phyloP scores from a whole-genome alignment of 1,284 basidiomycete genomes.

The Ustilago vetiveriae region DNA sequence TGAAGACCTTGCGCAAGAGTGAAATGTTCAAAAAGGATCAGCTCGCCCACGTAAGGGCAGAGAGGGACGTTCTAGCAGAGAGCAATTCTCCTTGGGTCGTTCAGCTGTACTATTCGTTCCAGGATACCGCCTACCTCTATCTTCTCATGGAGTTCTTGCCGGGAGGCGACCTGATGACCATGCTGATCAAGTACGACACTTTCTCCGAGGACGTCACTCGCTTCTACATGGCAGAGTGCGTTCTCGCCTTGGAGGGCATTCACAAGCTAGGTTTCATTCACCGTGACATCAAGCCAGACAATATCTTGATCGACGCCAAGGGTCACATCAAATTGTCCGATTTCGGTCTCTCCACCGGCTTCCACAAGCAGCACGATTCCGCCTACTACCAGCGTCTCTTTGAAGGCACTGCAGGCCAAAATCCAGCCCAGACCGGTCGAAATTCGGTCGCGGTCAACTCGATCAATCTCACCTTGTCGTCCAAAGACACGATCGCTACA shows the following conservation, averaged over 20 bases:
- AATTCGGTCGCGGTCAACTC: constrained; percentile 66
- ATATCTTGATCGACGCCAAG: constrained; percentile 92
- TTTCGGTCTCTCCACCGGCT: constrained; percentile 92
- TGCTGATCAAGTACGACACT: constrained; percentile 99
- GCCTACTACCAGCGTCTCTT: constrained; percentile 93
- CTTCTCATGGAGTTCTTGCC: constrained; percentile 99
- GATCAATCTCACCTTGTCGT: constrained; percentile 65
- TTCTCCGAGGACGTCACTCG: constrained; percentile 98
- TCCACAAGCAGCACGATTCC: constrained; percentile 92
- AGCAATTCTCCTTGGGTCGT: constrained; percentile 98
- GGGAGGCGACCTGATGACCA: constrained; percentile 96
- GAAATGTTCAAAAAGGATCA: constrained; percentile 99
- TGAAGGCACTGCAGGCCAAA: constrained; percentile 70
- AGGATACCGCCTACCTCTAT: constrained; percentile 93
- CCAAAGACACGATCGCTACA: constrained; percentile 72
- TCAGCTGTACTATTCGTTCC: constrained; percentile 97
- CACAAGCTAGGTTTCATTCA: constrained; percentile 99
- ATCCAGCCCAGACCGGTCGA: constrained; percentile 56
- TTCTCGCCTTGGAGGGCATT: constrained; percentile 95
- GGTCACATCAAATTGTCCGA: constrained; percentile 96
- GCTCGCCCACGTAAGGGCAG: constrained; percentile 98
- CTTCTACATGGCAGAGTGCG: constrained; percentile 99
- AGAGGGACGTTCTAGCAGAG: constrained; percentile 95
- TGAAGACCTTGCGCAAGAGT: constrained; percentile 97
- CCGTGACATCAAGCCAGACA: constrained; percentile 94